Percentiles rank a stretch among this genome's conserved stretches.
Conservation (phyloP, 129 eudicot genomes). For the Saussurea involucrata region DNA sequence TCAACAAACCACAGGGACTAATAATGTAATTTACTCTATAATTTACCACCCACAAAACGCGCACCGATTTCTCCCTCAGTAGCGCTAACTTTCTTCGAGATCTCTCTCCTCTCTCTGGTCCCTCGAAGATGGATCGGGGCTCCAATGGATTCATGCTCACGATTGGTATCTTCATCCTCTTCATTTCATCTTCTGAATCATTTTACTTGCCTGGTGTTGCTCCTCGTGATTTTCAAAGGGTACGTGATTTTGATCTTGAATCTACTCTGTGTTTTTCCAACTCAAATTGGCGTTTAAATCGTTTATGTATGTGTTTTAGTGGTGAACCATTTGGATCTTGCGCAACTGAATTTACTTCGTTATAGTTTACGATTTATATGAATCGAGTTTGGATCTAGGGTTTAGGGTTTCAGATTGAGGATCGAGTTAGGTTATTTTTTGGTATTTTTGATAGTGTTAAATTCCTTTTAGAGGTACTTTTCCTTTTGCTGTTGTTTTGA, state of each 20-base stretch:
- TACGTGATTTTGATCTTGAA: slow-evolving; percentile 14
- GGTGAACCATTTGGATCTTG: background rate
- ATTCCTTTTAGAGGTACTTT: background rate
- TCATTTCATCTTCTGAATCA: slow-evolving; percentile 44
- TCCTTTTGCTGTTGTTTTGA: background rate
- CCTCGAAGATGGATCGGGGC: background rate
- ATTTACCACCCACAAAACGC: background rate
- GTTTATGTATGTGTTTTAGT: background rate
- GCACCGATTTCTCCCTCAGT: background rate
- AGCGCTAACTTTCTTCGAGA: background rate
- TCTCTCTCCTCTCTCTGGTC: slow-evolving; percentile 13
- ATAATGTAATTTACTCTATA: background rate
- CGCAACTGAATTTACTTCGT: background rate
- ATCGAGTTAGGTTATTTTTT: background rate
- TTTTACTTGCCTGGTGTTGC: slow-evolving; percentile 74
- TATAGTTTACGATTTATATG: background rate
- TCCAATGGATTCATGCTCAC: background rate
- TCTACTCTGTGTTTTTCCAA: background rate
- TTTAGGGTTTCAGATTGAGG: slow-evolving; percentile 12
- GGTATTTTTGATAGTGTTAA: background rate
- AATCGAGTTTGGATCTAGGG: slow-evolving; percentile 27
- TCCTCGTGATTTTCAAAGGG: slow-evolving; percentile 65
- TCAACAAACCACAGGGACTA: too few species aligned
- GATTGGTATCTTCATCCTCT: slow-evolving; percentile 11
- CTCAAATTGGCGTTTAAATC: background rate